Conservation (phyloP, 169 alveolate species). For the Eimeria necatrix region DNA sequence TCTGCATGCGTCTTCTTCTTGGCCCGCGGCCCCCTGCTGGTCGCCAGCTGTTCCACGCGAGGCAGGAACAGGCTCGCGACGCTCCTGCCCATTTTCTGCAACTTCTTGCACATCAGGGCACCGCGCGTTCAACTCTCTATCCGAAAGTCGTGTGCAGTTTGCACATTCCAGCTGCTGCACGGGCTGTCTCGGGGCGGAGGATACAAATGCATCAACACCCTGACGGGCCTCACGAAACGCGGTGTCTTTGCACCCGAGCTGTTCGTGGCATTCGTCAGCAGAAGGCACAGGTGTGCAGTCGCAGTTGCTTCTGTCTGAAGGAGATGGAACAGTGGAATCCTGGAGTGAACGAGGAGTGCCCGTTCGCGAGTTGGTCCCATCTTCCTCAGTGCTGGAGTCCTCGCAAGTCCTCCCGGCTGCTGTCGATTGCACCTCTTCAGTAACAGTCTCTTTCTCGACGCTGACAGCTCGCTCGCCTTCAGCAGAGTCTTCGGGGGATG, state of each 20-base stretch:
- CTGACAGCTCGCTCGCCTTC: not conserved
- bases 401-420: not conserved
- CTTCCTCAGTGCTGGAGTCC: not conserved
- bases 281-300: not conserved
- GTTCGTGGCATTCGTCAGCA: slow-evolving; percentile 41
- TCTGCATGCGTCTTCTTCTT: not conserved
- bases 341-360: not conserved
- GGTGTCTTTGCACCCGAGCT: slow-evolving; percentile 69
- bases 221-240: slow-evolving; percentile 5
- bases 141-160: not conserved
- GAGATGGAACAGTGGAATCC: slow-evolving; percentile 9
- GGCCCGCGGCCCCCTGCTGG: not conserved
- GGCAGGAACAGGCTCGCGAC: not conserved
- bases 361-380: not conserved
- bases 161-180: slow-evolving; percentile 27
- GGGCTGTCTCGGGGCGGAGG: not conserved
- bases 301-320: not conserved
- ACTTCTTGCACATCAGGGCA: not conserved
- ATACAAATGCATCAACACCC: slow-evolving; percentile 21
- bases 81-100: not conserved
- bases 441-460: not conserved
- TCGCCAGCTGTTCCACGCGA: not conserved
- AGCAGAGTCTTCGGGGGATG: not conserved
- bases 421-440: not conserved
- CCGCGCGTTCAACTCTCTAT: not conserved